Base-by-base conservation (phyloP, 495 filamentous ascomycete genomes). In the Symbiotaphrina buchneri region DNA sequence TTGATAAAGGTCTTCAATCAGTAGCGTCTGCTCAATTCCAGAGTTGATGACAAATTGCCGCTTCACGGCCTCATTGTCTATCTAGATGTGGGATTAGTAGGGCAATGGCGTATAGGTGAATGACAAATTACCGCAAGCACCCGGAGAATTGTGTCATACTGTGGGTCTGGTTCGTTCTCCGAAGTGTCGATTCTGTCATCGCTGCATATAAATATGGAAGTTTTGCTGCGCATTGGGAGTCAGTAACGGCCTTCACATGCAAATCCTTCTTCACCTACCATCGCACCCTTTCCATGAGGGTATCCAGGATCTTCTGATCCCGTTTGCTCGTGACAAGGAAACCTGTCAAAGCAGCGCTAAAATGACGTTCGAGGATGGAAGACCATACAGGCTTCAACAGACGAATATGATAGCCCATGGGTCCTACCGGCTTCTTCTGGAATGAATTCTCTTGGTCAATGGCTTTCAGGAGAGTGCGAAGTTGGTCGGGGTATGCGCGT, bases 31-130 rank as follows among this genome's bases (percentile, higher is more conserved):
- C 34, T 99, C 87, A 27, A 92, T 76, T 5, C 55, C 49, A 41
- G 84, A 60, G 32, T 68, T 71, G 46, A 99, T 80, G 46, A 99
- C 74, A 19, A 95, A 51, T 30, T 82, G 73, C 36, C 75, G 71
- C 21, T 68, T 69, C 15, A 90, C 78, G 26, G 72, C 48, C 10
- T 72, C 63, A 45, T 85, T 70, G 39, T 87, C 74, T 39, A 97
- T 71, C 54, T 83, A 32, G 15, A 17, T 23, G 11, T 4, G 42
- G 4, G 39, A 33, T 34, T 23, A 34, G 30, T 14, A 16, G 22
- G 8, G 2, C 14, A 30, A 27, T 14, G 10, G 19, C n/a, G n/a
- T 19, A n/a, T 3, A 10, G 10, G 4, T 18, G 23, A 19, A 7
- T 2, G 4, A 30, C 15, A 32, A 10, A 2, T 16, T 10, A 72